phyloP scores from a whole-genome alignment of 495 filamentous ascomycete species.

The Elasticomyces elasticus region DNA sequence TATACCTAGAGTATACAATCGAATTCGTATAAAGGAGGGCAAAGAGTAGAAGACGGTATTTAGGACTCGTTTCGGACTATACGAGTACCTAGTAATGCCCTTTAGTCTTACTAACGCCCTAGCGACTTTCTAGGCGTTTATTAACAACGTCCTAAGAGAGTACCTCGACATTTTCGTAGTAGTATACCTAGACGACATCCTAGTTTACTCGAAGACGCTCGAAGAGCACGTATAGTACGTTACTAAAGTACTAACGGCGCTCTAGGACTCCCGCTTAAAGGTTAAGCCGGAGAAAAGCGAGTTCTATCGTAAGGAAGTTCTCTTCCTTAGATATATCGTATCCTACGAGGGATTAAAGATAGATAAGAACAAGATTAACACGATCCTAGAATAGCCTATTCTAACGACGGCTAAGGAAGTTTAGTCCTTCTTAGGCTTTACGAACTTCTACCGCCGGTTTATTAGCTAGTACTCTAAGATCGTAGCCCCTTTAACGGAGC shows the following conservation, averaged over 20 bases:
- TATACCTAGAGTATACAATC: slow-evolving; percentile 4
- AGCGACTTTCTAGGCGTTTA: background rate
- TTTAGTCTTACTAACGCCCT: background rate
- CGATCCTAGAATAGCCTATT: slow-evolving; percentile 11
- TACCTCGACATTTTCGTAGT: slow-evolving; percentile 7
- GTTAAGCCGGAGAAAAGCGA: slow-evolving; percentile 27
- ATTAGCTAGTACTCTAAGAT: slow-evolving; percentile 18
- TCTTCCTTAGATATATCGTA: background rate
- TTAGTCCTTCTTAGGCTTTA: slow-evolving; percentile 21
- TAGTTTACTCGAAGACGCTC: slow-evolving; percentile 6
- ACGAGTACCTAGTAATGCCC: background rate
- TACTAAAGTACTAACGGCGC: background rate
- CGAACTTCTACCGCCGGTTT: slow-evolving; percentile 23
- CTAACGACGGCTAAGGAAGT: slow-evolving; percentile 16
- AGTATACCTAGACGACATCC: slow-evolving; percentile 16
- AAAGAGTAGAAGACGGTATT: background rate
- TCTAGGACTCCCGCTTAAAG: slow-evolving; percentile 17
- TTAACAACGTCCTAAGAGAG: slow-evolving; percentile 4
- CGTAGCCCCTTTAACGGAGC: background rate
- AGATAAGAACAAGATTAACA: slow-evolving; percentile 1
- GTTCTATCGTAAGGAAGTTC: background rate
- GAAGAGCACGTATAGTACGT: slow-evolving; percentile 7
- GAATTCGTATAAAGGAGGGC: background rate
- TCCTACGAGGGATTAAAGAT: background rate
- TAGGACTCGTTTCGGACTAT: background rate